Percentiles rank a stretch among this genome's conserved stretches.
These are phyloP conservation scores for Leccinum uliginosum DNA, from an alignment of 768 basidiomycete genomes.

Conservation along the genomic window DNA sequence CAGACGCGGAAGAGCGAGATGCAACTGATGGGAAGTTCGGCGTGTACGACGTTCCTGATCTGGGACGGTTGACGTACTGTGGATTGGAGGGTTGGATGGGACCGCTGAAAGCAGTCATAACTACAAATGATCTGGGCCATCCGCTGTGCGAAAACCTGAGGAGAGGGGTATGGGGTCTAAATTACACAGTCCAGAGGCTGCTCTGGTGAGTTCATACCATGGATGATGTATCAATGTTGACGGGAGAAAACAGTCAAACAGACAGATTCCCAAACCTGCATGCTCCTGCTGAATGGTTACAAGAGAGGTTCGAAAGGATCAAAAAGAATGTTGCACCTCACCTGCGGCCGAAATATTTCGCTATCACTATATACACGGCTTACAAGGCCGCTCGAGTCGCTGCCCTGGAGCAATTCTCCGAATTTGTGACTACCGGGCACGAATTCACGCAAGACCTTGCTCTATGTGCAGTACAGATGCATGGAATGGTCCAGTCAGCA, in stretches of 20 bases:
- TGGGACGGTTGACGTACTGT: conserved; percentile 80
- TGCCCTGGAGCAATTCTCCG: conserved; percentile 83
- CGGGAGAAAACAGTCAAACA: conserved; percentile 43
- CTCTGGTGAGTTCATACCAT: conserved; percentile 48
- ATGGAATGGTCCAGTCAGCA: conserved; percentile 86
- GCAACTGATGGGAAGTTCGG: conserved; percentile 80
- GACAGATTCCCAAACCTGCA: conserved; percentile 62
- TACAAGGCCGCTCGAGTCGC: conserved; percentile 87
- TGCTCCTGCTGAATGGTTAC: conserved; percentile 78
- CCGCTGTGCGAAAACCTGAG: conserved; percentile 84
- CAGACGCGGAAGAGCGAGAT: conserved; percentile 90
- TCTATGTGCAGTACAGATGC: conserved; percentile 82
- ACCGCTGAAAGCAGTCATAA: conserved; percentile 77
- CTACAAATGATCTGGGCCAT: conserved; percentile 90
- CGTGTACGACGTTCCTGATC: conserved; percentile 72
- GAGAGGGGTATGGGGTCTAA: conserved; percentile 87
- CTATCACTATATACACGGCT: conserved; percentile 82
- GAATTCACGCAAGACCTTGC: conserved; percentile 89
- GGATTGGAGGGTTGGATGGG: conserved; percentile 98
- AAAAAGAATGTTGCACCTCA: conserved; percentile 73
- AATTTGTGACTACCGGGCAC: conserved; percentile 81
- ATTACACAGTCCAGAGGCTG: conserved; percentile 75
- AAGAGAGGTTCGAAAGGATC: conserved; percentile 81
- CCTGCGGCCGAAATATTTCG: conserved; percentile 95
- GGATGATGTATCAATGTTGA: conserved; percentile 11